Conservation (phyloP, 805 yeast genomes). For the Spathaspora arborariae region DNA sequence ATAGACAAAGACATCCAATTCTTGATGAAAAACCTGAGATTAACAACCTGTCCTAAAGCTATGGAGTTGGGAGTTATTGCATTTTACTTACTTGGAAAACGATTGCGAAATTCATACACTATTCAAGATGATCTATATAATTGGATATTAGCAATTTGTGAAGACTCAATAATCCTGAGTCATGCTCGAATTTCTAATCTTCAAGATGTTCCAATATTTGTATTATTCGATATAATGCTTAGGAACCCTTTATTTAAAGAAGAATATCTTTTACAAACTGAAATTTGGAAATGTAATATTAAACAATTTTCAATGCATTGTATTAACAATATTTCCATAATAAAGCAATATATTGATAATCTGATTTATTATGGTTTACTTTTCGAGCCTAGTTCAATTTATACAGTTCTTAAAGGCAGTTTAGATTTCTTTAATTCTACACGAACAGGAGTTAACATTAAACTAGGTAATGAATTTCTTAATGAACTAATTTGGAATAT, state of each 20-base stretch:
- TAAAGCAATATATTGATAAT: slow-evolving; percentile 21
- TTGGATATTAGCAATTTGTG: slow-evolving; percentile 31
- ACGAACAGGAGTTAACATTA: slow-evolving; percentile 18
- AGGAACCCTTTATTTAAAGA: slow-evolving; percentile 32
- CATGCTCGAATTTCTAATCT: slow-evolving; percentile 28
- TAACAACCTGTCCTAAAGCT: background rate
- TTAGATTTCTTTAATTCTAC: slow-evolving; percentile 16
- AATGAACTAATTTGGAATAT: slow-evolving; percentile 26
- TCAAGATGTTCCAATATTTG: slow-evolving; percentile 34
- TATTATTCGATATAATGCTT: slow-evolving; percentile 33
- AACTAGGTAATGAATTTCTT: slow-evolving; percentile 18
- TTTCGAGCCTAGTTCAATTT: slow-evolving; percentile 19
- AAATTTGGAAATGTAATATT: slow-evolving; percentile 30
- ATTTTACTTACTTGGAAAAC: background rate
- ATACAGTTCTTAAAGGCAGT: slow-evolving; percentile 14
- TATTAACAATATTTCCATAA: slow-evolving; percentile 15
- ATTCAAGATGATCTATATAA: slow-evolving; percentile 9
- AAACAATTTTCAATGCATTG: slow-evolving; percentile 19
- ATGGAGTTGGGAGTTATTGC: slow-evolving; percentile 1
- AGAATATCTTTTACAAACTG: slow-evolving; percentile 32
- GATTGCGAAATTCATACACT: slow-evolving; percentile 1
- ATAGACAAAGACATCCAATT: background rate
- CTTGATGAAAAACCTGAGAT: background rate
- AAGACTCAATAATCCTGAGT: slow-evolving; percentile 28
- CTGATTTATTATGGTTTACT: slow-evolving; percentile 25